A percentile compares a stretch with the other conserved stretches of the same genome.
Conservation (phyloP, 2,329 filamentous ascomycete genomes). For the Ambrosiella cleistominuta region DNA sequence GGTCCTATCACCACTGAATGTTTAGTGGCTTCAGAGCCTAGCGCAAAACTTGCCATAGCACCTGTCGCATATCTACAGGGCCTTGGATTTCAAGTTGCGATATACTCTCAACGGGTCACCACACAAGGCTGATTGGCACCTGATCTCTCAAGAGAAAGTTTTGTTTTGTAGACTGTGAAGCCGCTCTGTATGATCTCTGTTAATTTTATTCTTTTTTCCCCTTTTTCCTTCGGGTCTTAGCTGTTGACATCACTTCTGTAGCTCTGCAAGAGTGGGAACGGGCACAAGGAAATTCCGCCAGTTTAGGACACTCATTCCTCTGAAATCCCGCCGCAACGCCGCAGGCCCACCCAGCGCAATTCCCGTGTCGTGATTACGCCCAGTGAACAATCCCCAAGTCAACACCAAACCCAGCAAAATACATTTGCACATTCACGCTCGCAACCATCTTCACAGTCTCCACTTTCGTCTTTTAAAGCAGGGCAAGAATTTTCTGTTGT, state of each 20-base stretch:
- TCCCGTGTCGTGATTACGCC: constrained; percentile 4
- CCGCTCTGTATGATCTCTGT: not conserved
- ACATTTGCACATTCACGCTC: not conserved
- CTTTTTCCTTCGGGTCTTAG: not conserved
- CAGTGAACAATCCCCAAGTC: not conserved
- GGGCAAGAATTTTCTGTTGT: not conserved
- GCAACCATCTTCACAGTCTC: not conserved
- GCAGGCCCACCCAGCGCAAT: constrained; percentile 1
- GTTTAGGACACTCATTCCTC: not conserved
- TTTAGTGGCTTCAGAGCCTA: not conserved
- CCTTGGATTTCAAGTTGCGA: not conserved
- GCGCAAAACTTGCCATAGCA: constrained; percentile 3
- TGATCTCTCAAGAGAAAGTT: not conserved
- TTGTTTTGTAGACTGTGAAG: not conserved
- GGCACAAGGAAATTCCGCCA: not conserved
- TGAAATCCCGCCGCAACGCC: not conserved
- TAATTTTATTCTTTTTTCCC: not conserved
- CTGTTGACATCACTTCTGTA: not conserved
- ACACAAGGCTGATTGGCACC: not conserved
- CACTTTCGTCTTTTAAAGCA: not conserved
- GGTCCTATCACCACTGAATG: not conserved
- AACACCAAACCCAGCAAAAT: not conserved
- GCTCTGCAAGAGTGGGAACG: constrained; percentile 7
- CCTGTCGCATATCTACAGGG: constrained; percentile 6
- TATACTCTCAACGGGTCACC: not conserved